Evolutionary conservation across 805 yeast species (phyloP).

Genomic region (Isabelozyma gotoi): DNA sequence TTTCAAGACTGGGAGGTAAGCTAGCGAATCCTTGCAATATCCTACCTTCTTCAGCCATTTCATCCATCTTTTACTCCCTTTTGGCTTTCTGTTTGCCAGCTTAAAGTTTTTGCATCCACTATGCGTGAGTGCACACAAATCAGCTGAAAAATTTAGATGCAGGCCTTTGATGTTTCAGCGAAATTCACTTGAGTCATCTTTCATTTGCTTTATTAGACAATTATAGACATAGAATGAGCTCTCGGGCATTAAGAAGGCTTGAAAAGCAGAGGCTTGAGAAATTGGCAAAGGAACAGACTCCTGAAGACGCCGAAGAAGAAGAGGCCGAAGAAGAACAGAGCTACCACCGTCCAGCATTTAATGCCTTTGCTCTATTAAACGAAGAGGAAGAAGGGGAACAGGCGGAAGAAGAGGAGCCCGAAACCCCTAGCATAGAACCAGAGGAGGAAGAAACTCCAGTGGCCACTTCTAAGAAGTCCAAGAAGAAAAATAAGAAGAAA

Average conservation of each 20-base stretch:
- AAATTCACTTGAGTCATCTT: neutral
- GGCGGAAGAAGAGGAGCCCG: slow-evolving; percentile 9
- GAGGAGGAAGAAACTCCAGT: slow-evolving; percentile 10
- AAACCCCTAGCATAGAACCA: neutral
- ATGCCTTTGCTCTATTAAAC: slow-evolving; percentile 47
- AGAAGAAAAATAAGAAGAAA: slow-evolving; percentile 22
- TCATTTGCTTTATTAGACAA: neutral
- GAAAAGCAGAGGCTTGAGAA: slow-evolving; percentile 28
- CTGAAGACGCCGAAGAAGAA: slow-evolving; percentile 10
- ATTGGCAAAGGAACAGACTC: slow-evolving; percentile 4
- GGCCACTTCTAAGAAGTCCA: slow-evolving; percentile 14
- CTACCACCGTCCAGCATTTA: slow-evolving; percentile 22
- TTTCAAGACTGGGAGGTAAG: neutral
- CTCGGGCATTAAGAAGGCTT: slow-evolving; percentile 47
- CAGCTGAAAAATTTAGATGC: neutral
- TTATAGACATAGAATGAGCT: slow-evolving; percentile 40
- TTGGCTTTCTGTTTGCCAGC: neutral
- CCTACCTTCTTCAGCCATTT: slow-evolving; percentile 12
- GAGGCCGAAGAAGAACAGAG: slow-evolving; percentile 14
- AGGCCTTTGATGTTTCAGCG: neutral
- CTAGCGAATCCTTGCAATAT: neutral
- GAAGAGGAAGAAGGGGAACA: slow-evolving; percentile 19
- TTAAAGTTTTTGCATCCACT: slow-evolving; percentile 15
- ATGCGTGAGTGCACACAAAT: slow-evolving; percentile 1
- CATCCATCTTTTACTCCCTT: too few relatives aligned